Conservation (phyloP, 305 asterid species). For the Ajuga reptans region DNA sequence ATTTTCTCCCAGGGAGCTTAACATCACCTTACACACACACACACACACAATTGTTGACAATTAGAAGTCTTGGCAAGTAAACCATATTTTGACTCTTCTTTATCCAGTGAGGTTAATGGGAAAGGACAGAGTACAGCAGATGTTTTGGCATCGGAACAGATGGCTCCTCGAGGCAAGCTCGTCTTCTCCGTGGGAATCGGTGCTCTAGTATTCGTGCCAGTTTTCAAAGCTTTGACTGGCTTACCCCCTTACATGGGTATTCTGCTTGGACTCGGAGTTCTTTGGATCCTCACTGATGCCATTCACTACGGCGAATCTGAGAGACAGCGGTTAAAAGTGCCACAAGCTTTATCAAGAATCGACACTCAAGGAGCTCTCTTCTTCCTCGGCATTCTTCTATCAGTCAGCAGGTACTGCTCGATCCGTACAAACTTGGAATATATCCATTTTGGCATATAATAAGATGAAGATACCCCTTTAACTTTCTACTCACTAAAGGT, state of each 20-base stretch:
- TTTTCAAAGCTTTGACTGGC: constrained; percentile 87
- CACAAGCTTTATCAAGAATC: constrained; percentile 91
- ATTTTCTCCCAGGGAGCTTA: constrained; percentile 18
- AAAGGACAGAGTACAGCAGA: constrained; percentile 51
- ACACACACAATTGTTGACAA: not conserved
- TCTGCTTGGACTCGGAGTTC: constrained; percentile 89
- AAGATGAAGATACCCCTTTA: not conserved
- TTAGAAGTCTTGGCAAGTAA: constrained; percentile 5
- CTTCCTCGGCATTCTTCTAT: constrained; percentile 94
- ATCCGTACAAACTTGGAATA: no score
- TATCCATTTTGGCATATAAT: not conserved
- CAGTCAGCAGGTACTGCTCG: constrained; percentile 76
- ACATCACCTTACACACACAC: not conserved
- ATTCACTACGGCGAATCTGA: constrained; percentile 94
- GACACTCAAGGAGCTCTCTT: constrained; percentile 97
- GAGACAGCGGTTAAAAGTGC: constrained; percentile 74
- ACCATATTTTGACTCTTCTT: constrained; percentile 5
- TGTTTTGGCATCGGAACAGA: constrained; percentile 85
- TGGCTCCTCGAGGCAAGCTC: constrained; percentile 98
- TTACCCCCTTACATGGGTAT: constrained; percentile 96
- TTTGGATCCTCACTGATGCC: constrained; percentile 94
- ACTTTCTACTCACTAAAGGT: no score
- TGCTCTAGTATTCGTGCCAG: constrained; percentile 79
- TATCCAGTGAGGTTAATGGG: constrained; percentile 71
- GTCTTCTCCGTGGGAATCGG: constrained; percentile 88